Evolutionary conservation across 2,329 filamentous ascomycete genomes (phyloP).

Genomic region (Penicillium griseofulvum): DNA sequence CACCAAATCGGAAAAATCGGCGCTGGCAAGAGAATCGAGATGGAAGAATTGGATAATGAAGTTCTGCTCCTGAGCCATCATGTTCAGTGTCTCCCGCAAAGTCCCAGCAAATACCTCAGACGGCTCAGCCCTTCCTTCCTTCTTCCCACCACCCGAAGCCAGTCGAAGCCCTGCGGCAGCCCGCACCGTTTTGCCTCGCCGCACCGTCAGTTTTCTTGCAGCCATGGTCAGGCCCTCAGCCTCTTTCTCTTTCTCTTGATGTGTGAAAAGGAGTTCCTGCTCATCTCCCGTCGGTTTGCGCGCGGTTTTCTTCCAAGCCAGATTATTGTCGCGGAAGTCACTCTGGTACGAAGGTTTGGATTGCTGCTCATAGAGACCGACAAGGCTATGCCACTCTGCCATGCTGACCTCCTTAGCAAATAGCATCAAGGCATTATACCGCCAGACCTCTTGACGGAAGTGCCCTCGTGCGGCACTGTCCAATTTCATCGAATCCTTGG

Average conservation of each 20-base stretch:
- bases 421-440: slow-evolving; percentile 80
- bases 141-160: slow-evolving; percentile 49
- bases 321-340: slow-evolving; percentile 74
- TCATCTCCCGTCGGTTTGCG: slow-evolving; percentile 75
- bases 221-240: slow-evolving; percentile 65
- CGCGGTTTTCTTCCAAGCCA: slow-evolving; percentile 76
- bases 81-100: slow-evolving; percentile 75
- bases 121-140: slow-evolving; percentile 66
- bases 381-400: slow-evolving; percentile 74
- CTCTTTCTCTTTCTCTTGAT: slow-evolving; percentile 84
- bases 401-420: slow-evolving; percentile 84
- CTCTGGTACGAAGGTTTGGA: slow-evolving; percentile 74
- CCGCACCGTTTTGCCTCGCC: slow-evolving; percentile 76
- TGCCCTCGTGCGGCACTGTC: slow-evolving; percentile 69
- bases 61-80: slow-evolving; percentile 92
- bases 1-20: slow-evolving; percentile 82
- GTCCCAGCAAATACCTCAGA: slow-evolving; percentile 79
- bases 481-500: slow-evolving; percentile 56
- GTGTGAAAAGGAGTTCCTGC: slow-evolving; percentile 80
- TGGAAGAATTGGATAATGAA: slow-evolving; percentile 98
- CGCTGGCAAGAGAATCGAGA: slow-evolving; percentile 74
- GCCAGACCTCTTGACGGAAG: slow-evolving; percentile 75
- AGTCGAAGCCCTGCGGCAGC: slow-evolving; percentile 44
- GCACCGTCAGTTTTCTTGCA: slow-evolving; percentile 87
- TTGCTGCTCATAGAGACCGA: slow-evolving; percentile 77